A percentile compares a stretch with the other conserved stretches of the same genome.
Conservation (phyloP, 371 early-diverging fungal genomes). For the Haplosporangium sp. region DNA sequence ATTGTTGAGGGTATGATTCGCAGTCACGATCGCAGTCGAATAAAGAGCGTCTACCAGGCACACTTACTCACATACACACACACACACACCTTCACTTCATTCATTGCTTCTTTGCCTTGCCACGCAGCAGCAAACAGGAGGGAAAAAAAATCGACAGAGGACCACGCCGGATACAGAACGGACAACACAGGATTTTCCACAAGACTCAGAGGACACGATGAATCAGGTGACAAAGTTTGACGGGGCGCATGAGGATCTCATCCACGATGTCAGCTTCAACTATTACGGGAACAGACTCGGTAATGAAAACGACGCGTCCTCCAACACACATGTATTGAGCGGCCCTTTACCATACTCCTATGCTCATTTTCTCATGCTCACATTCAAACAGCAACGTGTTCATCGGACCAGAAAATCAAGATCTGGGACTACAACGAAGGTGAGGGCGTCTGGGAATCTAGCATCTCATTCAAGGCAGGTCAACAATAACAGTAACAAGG, state of each 20-base stretch:
- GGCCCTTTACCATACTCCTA: too few relatives aligned
- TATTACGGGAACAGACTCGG: constrained; percentile 90
- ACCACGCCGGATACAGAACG: not conserved
- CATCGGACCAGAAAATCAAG: constrained; percentile 93
- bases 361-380: not conserved
- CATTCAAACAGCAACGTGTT: constrained; percentile 70
- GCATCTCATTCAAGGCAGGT: constrained; percentile 83
- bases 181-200: not conserved
- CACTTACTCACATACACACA: too few relatives aligned
- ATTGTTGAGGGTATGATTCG: too few relatives aligned
- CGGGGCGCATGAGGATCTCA: constrained; percentile 91
- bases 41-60: too few relatives aligned
- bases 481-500: not conserved
- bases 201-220: constrained; percentile 35
- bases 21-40: too few relatives aligned
- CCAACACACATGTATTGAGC: too few relatives aligned
- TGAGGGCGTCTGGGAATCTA: constrained; percentile 80
- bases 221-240: constrained; percentile 71
- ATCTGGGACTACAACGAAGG: constrained; percentile 88
- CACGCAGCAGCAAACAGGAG: not conserved
- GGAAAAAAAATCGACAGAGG: not conserved
- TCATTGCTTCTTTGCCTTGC: too few relatives aligned
- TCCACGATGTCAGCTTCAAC: constrained; percentile 93
- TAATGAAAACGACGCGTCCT: constrained; percentile 12
- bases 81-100: too few relatives aligned